These are phyloP conservation scores for Symbiodinium pilosum DNA, from an alignment of 73 alveolate genomes.

Conservation along the genomic window DNA sequence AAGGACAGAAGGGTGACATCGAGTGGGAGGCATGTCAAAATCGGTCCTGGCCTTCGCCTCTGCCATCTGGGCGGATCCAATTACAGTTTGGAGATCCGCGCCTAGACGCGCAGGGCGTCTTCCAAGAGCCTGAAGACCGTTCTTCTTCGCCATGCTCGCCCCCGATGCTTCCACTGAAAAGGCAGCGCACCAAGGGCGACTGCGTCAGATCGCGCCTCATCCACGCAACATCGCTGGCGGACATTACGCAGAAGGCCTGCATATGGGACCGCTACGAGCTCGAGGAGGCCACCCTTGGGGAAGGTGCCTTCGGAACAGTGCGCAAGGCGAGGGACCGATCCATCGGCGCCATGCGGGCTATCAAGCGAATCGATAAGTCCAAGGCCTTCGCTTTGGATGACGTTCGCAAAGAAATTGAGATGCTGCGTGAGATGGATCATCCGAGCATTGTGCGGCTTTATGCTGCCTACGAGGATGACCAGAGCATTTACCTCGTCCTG, in stretches of 20 bases:
- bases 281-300: constrained; percentile 40
- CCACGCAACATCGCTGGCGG: neutral
- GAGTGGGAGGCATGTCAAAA: neutral
- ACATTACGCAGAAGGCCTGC: constrained; percentile 18
- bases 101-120: neutral
- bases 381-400: constrained; percentile 6
- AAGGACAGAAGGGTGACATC: neutral
- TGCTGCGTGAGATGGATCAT: constrained; percentile 53
- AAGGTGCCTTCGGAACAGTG: constrained; percentile 57
- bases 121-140: neutral
- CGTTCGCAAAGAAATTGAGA: constrained; percentile 52
- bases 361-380: constrained; percentile 27
- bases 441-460: constrained; percentile 54
- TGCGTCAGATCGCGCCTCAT: constrained; percentile 14
- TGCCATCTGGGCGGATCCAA: neutral
- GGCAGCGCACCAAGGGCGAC: constrained; percentile 3
- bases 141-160: neutral
- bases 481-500: constrained; percentile 36
- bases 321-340: constrained; percentile 37
- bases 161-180: constrained; percentile 3
- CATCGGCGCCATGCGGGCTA: constrained; percentile 41
- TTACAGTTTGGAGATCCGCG: neutral
- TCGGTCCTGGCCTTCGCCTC: neutral
- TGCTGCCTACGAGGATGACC: constrained; percentile 41
- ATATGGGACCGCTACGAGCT: constrained; percentile 32